Evolutionary conservation across 805 yeast genomes (phyloP).

Genomic region (Jamesozyma spencerorum): DNA sequence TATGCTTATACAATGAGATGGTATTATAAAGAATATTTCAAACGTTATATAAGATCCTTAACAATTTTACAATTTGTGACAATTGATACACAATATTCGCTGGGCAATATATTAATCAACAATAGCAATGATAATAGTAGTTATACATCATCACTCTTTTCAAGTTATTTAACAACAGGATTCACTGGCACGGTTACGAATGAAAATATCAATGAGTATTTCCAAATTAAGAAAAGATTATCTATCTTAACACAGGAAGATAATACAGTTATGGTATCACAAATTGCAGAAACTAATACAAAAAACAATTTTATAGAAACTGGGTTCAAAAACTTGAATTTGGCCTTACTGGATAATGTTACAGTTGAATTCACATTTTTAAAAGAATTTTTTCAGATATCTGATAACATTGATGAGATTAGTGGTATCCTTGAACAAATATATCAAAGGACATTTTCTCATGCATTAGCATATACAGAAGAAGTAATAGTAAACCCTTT

Average conservation of each 20-base stretch:
- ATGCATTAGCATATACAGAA: constrained; percentile 43
- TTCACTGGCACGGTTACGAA: constrained; percentile 11
- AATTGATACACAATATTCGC: constrained; percentile 47
- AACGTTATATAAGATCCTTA: constrained; percentile 63
- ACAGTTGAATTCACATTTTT: constrained; percentile 69
- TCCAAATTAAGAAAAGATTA: constrained; percentile 48
- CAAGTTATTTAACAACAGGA: constrained; percentile 20
- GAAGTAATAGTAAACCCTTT: constrained; percentile 24
- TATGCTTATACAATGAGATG: constrained; percentile 84
- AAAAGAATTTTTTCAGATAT: constrained; percentile 56
- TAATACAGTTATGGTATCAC: constrained; percentile 65
- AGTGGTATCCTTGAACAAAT: constrained; percentile 40
- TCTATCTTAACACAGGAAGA: constrained; percentile 47
- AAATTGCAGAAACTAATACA: constrained; percentile 71
- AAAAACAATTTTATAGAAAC: constrained; percentile 61
- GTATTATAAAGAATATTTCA: constrained; percentile 79
- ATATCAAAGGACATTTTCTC: constrained; percentile 43
- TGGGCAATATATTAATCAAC: constrained; percentile 38
- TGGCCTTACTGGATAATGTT: constrained; percentile 68
- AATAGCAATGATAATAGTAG: constrained; percentile 7
- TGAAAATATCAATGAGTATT: constrained; percentile 42
- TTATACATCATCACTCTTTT: constrained; percentile 19
- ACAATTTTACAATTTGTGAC: constrained; percentile 49
- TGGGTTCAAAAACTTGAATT: constrained; percentile 61
- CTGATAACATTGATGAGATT: constrained; percentile 34